Percentiles rank a stretch among this genome's conserved stretches.
phyloP scores from a whole-genome alignment of 2,329 filamentous ascomycete genomes.

The Verticillium albo-atrum region DNA sequence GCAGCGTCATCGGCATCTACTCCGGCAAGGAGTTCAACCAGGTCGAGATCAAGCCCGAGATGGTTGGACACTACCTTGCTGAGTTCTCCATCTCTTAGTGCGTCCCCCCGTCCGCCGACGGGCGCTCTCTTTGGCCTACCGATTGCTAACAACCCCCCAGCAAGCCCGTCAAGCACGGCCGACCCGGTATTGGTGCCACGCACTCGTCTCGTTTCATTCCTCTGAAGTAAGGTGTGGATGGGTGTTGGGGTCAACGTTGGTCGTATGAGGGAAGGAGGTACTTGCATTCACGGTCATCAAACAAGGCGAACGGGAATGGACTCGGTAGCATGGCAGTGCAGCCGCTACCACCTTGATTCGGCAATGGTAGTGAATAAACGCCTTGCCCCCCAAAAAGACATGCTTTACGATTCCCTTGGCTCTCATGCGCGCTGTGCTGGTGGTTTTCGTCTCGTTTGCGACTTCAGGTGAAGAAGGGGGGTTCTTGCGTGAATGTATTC shows the following conservation, averaged over 20 bases:
- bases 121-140: background rate
- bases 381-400: slow-evolving; percentile 13
- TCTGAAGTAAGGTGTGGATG: slow-evolving; percentile 80
- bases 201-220: slow-evolving; percentile 99
- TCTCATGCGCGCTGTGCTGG: background rate
- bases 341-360: slow-evolving; percentile 14
- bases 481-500: no score
- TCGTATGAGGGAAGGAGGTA: slow-evolving; percentile 31
- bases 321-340: slow-evolving; percentile 40
- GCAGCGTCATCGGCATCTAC: slow-evolving; percentile 97
- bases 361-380: slow-evolving; percentile 15
- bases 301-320: slow-evolving; percentile 52
- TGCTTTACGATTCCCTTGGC: background rate
- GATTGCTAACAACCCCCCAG: slow-evolving; percentile 55
- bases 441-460: no score
- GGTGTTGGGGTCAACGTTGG: background rate
- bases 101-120: slow-evolving; percentile 34
- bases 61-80: slow-evolving; percentile 99
- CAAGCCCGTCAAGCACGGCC: slow-evolving; percentile 99
- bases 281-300: slow-evolving; percentile 52
- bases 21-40: slow-evolving; percentile 99
- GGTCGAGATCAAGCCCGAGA: slow-evolving; percentile 99
- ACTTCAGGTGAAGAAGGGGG: no score
- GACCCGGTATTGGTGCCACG: slow-evolving; percentile 99
- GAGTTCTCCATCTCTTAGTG: slow-evolving; percentile 99